A percentile compares a stretch with the other conserved stretches of the same genome.
Conservation (phyloP, 805 yeast species). For the Wickerhamomyces subpelliculosus region DNA sequence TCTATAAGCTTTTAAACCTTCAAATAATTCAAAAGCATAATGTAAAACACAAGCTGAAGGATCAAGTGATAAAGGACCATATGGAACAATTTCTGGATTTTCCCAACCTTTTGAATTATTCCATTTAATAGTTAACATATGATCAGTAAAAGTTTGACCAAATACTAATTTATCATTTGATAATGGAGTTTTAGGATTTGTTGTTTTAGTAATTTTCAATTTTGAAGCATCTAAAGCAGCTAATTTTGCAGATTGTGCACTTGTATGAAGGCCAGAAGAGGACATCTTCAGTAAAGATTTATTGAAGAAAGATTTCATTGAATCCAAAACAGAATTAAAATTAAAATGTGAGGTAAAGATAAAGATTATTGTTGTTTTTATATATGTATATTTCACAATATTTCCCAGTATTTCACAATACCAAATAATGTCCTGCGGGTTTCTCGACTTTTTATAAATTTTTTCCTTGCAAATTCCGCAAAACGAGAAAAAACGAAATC, state of each 20-base stretch:
- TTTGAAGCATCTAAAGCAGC: constrained; percentile 50
- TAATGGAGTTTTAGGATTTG: constrained; percentile 44
- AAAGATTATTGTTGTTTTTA: background rate
- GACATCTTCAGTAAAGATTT: constrained; percentile 1
- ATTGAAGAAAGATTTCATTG: constrained; percentile 3
- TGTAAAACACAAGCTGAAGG: constrained; percentile 91
- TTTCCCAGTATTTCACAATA: background rate
- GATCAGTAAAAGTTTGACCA: constrained; percentile 76
- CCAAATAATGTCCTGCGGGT: background rate
- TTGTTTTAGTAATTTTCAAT: constrained; percentile 39
- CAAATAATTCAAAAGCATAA: constrained; percentile 91
- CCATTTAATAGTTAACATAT: constrained; percentile 88
- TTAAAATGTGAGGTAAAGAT: background rate
- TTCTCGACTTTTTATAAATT: background rate
- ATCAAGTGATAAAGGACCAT: constrained; percentile 66
- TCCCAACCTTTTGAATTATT: constrained; percentile 74
- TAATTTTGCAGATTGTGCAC: constrained; percentile 4
- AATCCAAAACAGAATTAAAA: no score
- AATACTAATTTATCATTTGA: constrained; percentile 61
- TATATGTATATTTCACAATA: background rate
- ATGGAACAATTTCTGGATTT: constrained; percentile 82
- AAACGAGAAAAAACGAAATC: background rate
- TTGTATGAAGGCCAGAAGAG: constrained; percentile 7
- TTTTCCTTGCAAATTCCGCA: background rate
- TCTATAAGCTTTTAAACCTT: constrained; percentile 90